Base-by-base conservation (phyloP, 352 stramenopile genomes). In the Phytophthora pluvialis region DNA sequence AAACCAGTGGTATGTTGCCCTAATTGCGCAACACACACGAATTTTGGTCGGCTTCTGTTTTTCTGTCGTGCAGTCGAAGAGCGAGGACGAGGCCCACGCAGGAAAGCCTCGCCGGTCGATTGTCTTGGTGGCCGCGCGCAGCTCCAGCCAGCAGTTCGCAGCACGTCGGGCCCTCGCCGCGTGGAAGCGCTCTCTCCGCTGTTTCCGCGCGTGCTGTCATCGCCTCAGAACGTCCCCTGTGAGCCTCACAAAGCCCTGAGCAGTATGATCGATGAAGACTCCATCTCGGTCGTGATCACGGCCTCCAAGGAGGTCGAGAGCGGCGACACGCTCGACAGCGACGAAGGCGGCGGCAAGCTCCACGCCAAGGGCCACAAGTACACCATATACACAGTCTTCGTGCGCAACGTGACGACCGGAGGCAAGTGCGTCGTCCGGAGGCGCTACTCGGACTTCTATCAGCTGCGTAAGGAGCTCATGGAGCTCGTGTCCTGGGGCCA, bases 371-470 rank as follows among this genome's bases (percentile, higher is more conserved):
- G 78, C 12, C 69, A 88, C 25, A 91, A 88, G 59, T 90, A 81
- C 63, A 95, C 87, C n/a, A 85, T 92, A 66, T 95, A 95, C 77
- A 95, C 83, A 28, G 83, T 94, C 13, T 86, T 90, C 55, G 83
- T 95, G 62, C 82, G 84, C 54, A 95, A 94, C 61, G 58, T 81
- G 56, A 78, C 73, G 31, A 89, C 78, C 26, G 80, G 83, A 60
- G 73, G 72, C 64, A 95, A 95, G 61, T 90, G 82, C 43, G 82
- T 93, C 33, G 87, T 89, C 39, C 65, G 82, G 32, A 86, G 87
- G 13, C 78, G 87, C n/a, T 95, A 95, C 65, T 94, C 84, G 51
- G 84, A 95, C 68, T 95, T 95, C 55, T 95, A 83, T 70, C 82
- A 91, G 66, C 74, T 95, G 16, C 81, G 87, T 40, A 91, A 93